Percentiles rank a stretch among this genome's conserved stretches.
phyloP scores from a whole-genome alignment of 768 basidiomycete genomes.

The Boletus rufocinnamomeus region DNA sequence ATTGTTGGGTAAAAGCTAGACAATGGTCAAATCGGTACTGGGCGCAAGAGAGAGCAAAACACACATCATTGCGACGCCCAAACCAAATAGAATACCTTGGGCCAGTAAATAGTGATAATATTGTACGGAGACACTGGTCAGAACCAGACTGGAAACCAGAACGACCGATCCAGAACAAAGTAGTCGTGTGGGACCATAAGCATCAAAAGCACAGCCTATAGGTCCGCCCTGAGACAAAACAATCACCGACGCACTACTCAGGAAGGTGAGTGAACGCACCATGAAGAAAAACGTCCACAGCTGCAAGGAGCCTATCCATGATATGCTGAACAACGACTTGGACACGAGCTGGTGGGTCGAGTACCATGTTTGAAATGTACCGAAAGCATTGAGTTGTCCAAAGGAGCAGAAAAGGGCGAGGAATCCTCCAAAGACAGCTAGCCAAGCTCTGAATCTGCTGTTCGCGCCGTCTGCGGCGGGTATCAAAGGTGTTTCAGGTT shows the following conservation, averaged over 20 bases:
- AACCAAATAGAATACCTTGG: constrained; percentile 66
- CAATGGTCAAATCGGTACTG: constrained; percentile 6
- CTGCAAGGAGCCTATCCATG: constrained; percentile 73
- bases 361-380: constrained; percentile 73
- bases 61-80: constrained; percentile 65
- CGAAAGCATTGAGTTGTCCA: constrained; percentile 72
- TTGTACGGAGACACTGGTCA: constrained; percentile 57
- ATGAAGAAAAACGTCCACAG: constrained; percentile 71
- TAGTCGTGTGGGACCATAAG: constrained; percentile 56
- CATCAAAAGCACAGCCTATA: constrained; percentile 61
- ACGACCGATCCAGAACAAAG: constrained; percentile 53
- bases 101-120: constrained; percentile 64
- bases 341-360: constrained; percentile 55
- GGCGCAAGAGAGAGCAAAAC: constrained; percentile 28
- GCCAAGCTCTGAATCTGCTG: constrained; percentile 34
- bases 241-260: constrained; percentile 1
- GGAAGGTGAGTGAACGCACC: constrained; percentile 39
- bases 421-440: constrained; percentile 66
- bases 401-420: constrained; percentile 69
- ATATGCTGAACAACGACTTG: constrained; percentile 55
- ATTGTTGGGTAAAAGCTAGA: constrained; percentile 72
- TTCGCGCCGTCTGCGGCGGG: neutral
- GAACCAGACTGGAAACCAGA: constrained; percentile 52
- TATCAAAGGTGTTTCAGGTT: constrained; percentile 22
- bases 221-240: constrained; percentile 52